phyloP scores from a whole-genome alignment of 768 basidiomycete genomes.

The Lyophyllum shimeji region DNA sequence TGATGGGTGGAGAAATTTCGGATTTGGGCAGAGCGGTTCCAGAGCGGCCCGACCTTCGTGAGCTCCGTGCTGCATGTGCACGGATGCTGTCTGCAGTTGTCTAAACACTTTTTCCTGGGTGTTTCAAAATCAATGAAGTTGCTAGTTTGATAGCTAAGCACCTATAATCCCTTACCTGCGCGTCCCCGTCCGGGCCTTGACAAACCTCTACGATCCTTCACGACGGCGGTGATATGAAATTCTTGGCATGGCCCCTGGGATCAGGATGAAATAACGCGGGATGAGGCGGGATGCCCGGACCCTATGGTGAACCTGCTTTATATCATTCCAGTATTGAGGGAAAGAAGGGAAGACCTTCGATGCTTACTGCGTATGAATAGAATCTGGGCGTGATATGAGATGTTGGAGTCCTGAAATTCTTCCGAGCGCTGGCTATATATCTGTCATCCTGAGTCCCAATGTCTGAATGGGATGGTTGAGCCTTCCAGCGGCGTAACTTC shows the following conservation, averaged over 20 bases:
- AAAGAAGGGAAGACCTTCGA: not conserved
- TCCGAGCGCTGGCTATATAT: not conserved
- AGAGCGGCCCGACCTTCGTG: not conserved
- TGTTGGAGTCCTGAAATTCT: not conserved
- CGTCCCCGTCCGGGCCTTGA: too few relatives aligned
- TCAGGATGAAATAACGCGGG: not conserved
- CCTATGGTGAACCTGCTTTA: not conserved
- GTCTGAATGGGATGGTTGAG: not conserved
- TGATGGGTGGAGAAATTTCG: not conserved
- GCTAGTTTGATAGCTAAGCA: too few relatives aligned
- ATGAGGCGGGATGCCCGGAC: not conserved
- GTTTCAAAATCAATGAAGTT: too few relatives aligned
- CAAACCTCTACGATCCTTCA: not conserved
- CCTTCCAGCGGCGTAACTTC: not conserved
- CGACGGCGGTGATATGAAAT: not conserved
- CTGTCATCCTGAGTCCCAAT: not conserved
- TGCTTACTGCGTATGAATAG: not conserved
- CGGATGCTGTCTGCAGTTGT: too few relatives aligned
- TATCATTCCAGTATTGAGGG: not conserved
- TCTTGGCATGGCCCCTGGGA: not conserved
- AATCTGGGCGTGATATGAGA: not conserved
- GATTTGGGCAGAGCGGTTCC: not conserved
- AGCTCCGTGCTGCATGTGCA: not conserved
- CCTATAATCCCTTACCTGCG: too few relatives aligned
- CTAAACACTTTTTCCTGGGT: too few relatives aligned